Conservation (phyloP, 1,139 yeast genomes). For the Candida pseudocylindracea region DNA sequence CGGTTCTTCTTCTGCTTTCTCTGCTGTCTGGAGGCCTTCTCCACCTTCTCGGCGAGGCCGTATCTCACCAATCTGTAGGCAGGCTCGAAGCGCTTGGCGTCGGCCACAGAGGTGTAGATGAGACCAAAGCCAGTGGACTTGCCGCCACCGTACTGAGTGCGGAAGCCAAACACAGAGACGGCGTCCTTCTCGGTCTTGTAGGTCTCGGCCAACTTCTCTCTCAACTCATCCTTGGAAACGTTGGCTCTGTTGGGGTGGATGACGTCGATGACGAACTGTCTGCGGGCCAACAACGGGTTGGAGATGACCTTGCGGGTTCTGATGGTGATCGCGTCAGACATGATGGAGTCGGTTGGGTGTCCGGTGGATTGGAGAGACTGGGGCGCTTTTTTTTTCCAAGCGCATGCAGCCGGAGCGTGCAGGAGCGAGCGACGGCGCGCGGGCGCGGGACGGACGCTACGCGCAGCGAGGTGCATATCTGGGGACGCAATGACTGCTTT, state of each 20-base stretch:
- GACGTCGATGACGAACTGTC: conserved; percentile 99
- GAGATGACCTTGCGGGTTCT: conserved; percentile 99
- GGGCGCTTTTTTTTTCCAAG: too few species aligned
- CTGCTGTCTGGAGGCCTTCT: conserved; percentile 98
- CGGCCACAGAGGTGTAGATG: conserved; percentile 95
- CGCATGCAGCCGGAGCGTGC: neutral
- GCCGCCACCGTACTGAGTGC: conserved; percentile 99
- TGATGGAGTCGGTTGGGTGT: too few species aligned
- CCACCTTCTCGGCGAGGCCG: conserved; percentile 92
- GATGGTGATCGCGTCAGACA: conserved; percentile 98
- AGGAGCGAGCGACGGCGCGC: neutral
- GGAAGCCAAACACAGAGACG: conserved; percentile 97
- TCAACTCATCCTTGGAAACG: conserved; percentile 98
- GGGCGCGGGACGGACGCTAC: too few species aligned
- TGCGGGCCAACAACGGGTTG: conserved; percentile 98
- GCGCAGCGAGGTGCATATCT: too few species aligned
- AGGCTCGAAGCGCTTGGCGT: conserved; percentile 98
- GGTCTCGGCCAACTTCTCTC: conserved; percentile 88
- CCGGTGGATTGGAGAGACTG: too few species aligned
- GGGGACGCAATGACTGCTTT: too few species aligned
- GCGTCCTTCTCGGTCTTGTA: conserved; percentile 98
- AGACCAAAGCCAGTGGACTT: conserved; percentile 99
- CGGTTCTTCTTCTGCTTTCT: conserved; percentile 99
- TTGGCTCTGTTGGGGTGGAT: conserved; percentile 99
- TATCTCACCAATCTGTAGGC: conserved; percentile 97